Percentiles rank a stretch among this genome's conserved stretches.
phyloP scores from a whole-genome alignment of 2,329 filamentous ascomycete species.

The Pleoardoris graminearum region DNA sequence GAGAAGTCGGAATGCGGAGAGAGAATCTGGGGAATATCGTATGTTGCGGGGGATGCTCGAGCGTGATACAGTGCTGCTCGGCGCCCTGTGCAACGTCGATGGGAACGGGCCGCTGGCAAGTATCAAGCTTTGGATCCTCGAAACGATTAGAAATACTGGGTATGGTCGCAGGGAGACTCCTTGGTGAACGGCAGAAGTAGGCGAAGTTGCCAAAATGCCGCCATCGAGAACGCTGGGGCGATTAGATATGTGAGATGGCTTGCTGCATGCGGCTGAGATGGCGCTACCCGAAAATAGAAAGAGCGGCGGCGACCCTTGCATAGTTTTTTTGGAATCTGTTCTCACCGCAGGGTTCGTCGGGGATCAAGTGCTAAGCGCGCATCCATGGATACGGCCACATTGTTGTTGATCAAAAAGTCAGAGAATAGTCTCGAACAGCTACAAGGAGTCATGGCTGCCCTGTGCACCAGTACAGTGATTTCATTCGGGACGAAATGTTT shows the following conservation, averaged over 20 bases:
- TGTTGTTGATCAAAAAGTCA: background rate
- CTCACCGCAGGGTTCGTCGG: conserved; percentile 15
- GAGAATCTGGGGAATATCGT: conserved; percentile 34
- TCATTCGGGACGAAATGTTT: conserved; percentile 7
- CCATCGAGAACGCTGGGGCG: no score
- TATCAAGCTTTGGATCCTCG: background rate
- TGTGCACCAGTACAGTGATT: conserved; percentile 5
- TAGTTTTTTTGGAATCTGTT: conserved; percentile 2
- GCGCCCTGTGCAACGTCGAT: conserved; percentile 21
- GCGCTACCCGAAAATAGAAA: conserved; percentile 16
- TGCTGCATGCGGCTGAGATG: conserved; percentile 7
- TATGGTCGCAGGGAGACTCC: no score
- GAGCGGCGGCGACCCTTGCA: conserved; percentile 4
- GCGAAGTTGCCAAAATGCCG: background rate
- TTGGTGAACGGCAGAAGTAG: no score
- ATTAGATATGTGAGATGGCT: conserved; percentile 5
- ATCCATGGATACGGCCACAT: background rate
- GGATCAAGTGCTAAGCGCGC: conserved; percentile 10
- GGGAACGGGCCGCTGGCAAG: conserved; percentile 9
- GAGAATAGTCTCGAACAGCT: conserved; percentile 1
- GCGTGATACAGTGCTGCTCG: conserved; percentile 20
- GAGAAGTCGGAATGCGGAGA: conserved; percentile 22
- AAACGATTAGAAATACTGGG: no score
- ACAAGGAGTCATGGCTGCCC: background rate
- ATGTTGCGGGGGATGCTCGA: conserved; percentile 24